Conservation (phyloP, 1,139 yeast species). For the Pneumocystis carinii region DNA sequence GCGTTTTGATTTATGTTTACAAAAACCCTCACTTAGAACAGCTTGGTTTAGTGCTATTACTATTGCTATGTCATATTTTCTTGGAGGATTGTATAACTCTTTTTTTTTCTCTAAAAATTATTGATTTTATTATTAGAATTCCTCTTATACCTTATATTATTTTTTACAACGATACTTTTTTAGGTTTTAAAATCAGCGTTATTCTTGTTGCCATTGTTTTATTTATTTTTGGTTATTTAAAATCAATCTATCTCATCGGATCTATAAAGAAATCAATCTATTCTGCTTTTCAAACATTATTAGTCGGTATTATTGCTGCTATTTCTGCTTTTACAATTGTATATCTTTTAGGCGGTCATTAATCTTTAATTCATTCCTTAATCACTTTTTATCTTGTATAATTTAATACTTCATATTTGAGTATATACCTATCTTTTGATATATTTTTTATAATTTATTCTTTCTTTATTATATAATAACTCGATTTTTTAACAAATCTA, state of each 20-base stretch:
- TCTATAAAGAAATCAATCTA: slow-evolving; percentile 2
- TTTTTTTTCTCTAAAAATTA: neutral
- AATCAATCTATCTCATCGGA: slow-evolving; percentile 49
- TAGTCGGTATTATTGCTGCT: slow-evolving; percentile 90
- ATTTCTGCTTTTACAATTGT: slow-evolving; percentile 94
- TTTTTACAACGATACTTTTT: slow-evolving; percentile 54
- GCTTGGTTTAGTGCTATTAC: slow-evolving; percentile 64
- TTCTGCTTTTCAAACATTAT: slow-evolving; percentile 83
- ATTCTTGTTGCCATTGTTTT: slow-evolving; percentile 72
- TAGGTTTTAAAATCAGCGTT: slow-evolving; percentile 63
- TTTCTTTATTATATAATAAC: too few relatives aligned
- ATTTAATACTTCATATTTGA: neutral
- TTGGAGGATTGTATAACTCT: slow-evolving; percentile 45
- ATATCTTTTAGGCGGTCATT: slow-evolving; percentile 22
- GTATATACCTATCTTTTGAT: too few relatives aligned
- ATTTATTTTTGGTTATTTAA: slow-evolving; percentile 72
- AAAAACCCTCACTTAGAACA: slow-evolving; percentile 68
- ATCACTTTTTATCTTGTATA: neutral
- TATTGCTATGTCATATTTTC: slow-evolving; percentile 57
- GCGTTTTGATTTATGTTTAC: slow-evolving; percentile 58
- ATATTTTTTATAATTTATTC: too few relatives aligned
- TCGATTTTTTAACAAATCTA: too few relatives aligned
- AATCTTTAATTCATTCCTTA: neutral
- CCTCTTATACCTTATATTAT: slow-evolving; percentile 59
- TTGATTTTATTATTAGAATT: slow-evolving; percentile 21